A percentile compares a stretch with the other conserved stretches of the same genome.
These are phyloP conservation scores for Ampelocalamus luodianensis DNA, from an alignment of 176 grass and related monocot species.

Conservation along the genomic window DNA sequence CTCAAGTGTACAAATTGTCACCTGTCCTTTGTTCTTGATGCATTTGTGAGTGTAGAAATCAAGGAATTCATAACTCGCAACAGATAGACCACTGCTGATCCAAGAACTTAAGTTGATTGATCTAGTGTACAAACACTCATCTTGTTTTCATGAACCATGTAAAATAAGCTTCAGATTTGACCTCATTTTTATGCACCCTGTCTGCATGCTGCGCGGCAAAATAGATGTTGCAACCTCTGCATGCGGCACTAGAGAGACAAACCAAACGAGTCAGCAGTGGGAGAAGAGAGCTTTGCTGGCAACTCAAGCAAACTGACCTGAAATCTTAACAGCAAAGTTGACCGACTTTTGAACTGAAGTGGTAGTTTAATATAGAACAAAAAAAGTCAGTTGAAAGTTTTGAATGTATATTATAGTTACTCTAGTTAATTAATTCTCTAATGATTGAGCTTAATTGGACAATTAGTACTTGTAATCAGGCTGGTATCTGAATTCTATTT, in stretches of 20 bases:
- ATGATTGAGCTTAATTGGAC: slow-evolving; percentile 30
- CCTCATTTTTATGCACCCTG: slow-evolving; percentile 29
- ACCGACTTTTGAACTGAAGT: slow-evolving; percentile 5
- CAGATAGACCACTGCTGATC: slow-evolving; percentile 29
- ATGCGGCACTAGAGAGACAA: slow-evolving; percentile 22
- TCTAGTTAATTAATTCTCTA: neutral
- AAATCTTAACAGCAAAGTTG: slow-evolving; percentile 25
- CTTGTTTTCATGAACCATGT: slow-evolving; percentile 34
- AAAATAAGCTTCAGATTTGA: slow-evolving; percentile 25
- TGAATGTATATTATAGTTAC: neutral
- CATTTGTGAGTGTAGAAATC: slow-evolving; percentile 40
- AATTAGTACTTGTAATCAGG: slow-evolving; percentile 2
- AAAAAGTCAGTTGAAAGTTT: neutral
- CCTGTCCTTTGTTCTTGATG: slow-evolving; percentile 31
- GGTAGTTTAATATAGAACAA: neutral
- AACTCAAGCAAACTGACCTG: neutral
- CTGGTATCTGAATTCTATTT: slow-evolving; percentile 1
- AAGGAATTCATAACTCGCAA: slow-evolving; percentile 43
- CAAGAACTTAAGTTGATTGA: slow-evolving; percentile 1
- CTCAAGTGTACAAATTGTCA: slow-evolving; percentile 30
- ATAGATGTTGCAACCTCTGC: slow-evolving; percentile 35
- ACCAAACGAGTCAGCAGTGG: neutral
- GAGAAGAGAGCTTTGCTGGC: neutral
- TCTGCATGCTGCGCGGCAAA: slow-evolving; percentile 23
- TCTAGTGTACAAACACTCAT: neutral